phyloP scores from a whole-genome alignment of 352 stramenopile genomes.

The Salisapilia sapeloensis region DNA sequence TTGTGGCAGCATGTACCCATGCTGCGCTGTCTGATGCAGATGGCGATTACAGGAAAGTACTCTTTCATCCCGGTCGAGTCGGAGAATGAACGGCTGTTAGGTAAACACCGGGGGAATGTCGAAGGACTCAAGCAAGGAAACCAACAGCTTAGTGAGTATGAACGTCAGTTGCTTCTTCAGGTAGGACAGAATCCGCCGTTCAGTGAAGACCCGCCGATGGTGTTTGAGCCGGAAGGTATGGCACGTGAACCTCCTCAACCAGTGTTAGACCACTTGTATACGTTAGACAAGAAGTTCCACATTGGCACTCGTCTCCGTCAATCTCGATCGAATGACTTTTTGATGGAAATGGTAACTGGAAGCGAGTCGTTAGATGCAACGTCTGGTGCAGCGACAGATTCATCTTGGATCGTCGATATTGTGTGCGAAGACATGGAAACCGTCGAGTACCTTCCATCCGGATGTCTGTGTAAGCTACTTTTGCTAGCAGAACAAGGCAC shows the following conservation, averaged over 20 bases:
- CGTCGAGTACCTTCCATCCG: constrained; percentile 57
- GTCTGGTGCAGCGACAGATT: constrained; percentile 11
- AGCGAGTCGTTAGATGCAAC: constrained; percentile 8
- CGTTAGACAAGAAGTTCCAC: constrained; percentile 52
- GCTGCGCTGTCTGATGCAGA: constrained; percentile 68
- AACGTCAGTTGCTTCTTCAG: constrained; percentile 44
- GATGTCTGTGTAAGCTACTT: constrained; percentile 63
- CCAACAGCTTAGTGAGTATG: constrained; percentile 43
- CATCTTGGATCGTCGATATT: constrained; percentile 79
- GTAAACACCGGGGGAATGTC: constrained; percentile 31
- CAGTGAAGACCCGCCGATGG: constrained; percentile 47
- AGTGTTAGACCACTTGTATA: constrained; percentile 59
- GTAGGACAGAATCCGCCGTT: constrained; percentile 15
- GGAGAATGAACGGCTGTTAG: constrained; percentile 39
- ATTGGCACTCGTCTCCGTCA: constrained; percentile 64
- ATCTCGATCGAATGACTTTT: constrained; percentile 56
- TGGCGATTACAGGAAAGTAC: constrained; percentile 68
- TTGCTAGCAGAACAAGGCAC: constrained; percentile 27
- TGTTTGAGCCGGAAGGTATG: constrained; percentile 47
- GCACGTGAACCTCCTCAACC: constrained; percentile 47
- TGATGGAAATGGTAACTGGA: constrained; percentile 76
- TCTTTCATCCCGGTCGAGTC: constrained; percentile 40
- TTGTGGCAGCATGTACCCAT: constrained; percentile 63
- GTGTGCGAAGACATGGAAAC: constrained; percentile 75
- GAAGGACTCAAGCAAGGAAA: constrained; percentile 39